phyloP scores from a whole-genome alignment of 768 basidiomycete genomes.

The Boletus vinaceobasis region DNA sequence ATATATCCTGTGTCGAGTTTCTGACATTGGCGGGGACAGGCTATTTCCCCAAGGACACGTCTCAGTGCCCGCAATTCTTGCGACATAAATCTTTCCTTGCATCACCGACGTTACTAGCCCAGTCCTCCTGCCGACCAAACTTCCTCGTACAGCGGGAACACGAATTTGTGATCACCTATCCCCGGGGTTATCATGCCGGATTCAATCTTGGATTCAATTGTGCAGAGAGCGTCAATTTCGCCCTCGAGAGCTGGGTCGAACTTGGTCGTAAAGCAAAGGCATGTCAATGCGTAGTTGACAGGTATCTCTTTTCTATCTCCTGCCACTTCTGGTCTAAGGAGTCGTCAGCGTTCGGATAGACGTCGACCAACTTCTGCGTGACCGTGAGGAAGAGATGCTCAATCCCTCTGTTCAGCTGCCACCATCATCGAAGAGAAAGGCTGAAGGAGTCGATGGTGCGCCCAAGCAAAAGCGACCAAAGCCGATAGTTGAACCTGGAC shows the following conservation, averaged over 20 bases:
- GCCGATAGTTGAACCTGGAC: neutral
- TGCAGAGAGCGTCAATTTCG: conserved; percentile 97
- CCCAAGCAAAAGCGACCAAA: conserved; percentile 29
- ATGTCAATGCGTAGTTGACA: conserved; percentile 71
- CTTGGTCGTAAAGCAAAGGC: conserved; percentile 77
- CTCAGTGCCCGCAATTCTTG: conserved; percentile 87
- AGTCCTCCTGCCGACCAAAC: conserved; percentile 79
- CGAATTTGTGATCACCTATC: conserved; percentile 96
- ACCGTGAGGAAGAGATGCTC: conserved; percentile 52
- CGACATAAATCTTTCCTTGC: conserved; percentile 96
- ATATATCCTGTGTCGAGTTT: neutral
- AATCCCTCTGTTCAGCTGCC: conserved; percentile 3
- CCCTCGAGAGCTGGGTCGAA: conserved; percentile 91
- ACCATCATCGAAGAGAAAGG: conserved; percentile 39
- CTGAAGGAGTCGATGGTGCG: conserved; percentile 27
- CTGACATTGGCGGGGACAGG: conserved; percentile 40
- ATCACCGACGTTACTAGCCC: conserved; percentile 78
- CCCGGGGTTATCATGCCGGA: conserved; percentile 93
- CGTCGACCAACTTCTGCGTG: conserved; percentile 77
- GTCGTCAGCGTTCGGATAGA: conserved; percentile 81
- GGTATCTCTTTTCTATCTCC: conserved; percentile 40
- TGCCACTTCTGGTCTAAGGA: conserved; percentile 4
- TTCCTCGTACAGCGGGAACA: conserved; percentile 86
- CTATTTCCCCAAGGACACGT: conserved; percentile 85
- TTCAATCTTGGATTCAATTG: conserved; percentile 97